Conservation (phyloP, 345 rosid species). For the Noccaea bulbosa region DNA sequence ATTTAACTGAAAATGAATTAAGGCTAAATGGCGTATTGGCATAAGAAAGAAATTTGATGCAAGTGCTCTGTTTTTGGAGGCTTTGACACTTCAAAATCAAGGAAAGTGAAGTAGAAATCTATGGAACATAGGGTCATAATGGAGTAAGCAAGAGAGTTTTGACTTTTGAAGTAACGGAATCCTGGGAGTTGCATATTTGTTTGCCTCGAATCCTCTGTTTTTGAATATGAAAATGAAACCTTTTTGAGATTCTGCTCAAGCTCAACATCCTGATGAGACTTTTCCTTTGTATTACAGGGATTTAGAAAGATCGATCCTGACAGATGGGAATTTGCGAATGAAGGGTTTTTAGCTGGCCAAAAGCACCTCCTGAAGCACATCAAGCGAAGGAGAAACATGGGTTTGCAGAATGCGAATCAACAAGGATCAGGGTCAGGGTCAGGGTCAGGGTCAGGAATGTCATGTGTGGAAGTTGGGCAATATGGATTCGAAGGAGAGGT, state of each 20-base stretch:
- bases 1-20: background rate
- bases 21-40: background rate
- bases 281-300: conserved; percentile 54
- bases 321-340: conserved; percentile 90
- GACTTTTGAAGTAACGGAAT: background rate
- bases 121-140: background rate
- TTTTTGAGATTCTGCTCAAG: background rate
- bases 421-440: conserved; percentile 52
- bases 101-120: background rate
- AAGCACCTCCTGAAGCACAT: conserved; percentile 76
- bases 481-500: conserved; percentile 67
- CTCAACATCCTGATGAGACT: background rate
- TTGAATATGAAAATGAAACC: background rate
- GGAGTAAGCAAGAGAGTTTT: background rate
- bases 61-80: background rate
- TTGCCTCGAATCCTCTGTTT: background rate
- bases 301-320: conserved; percentile 90
- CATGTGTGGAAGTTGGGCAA: conserved; percentile 67
- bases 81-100: background rate
- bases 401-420: conserved; percentile 40
- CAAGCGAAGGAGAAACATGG: conserved; percentile 65
- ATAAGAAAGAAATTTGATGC: background rate
- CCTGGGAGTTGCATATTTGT: background rate
- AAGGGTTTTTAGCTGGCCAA: conserved; percentile 88
- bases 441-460: conserved; percentile 52